These are phyloP conservation scores for Mucor indicus DNA, from an alignment of 371 early-diverging fungal species.

Conservation along the genomic window DNA sequence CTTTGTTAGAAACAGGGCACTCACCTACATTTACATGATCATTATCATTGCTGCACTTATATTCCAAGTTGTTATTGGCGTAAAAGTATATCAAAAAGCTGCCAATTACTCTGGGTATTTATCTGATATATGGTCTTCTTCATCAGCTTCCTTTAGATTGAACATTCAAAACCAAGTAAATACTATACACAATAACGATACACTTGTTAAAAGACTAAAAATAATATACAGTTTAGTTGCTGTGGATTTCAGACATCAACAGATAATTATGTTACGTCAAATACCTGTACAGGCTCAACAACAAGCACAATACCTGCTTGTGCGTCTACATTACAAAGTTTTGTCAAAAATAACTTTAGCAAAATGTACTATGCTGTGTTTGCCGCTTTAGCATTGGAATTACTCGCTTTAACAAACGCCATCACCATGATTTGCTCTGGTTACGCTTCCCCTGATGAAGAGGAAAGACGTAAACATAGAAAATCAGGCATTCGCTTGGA, in stretches of 20 bases:
- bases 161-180: constrained; percentile 31
- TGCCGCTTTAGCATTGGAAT: constrained; percentile 40
- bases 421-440: constrained; percentile 40
- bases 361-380: constrained; percentile 40
- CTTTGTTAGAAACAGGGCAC: constrained; percentile 20
- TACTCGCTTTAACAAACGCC: constrained; percentile 41
- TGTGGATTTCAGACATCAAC: constrained; percentile 41
- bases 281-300: constrained; percentile 18
- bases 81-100: constrained; percentile 34
- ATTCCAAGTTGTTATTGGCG: constrained; percentile 43
- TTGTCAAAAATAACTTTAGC: constrained; percentile 24
- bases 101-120: constrained; percentile 32
- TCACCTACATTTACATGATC: constrained; percentile 36
- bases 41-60: constrained; percentile 37
- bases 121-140: constrained; percentile 28
- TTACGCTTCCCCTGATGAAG: constrained; percentile 31
- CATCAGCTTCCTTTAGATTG: constrained; percentile 14
- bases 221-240: constrained; percentile 31
- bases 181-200: background rate
- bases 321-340: constrained; percentile 21
- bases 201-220: background rate
- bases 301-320: constrained; percentile 19
- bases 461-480: constrained; percentile 41
- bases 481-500: constrained; percentile 49
- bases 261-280: constrained; percentile 27